Evolutionary conservation across 129 eudicot species (phyloP), one percentile per base, ranked within the genome.

Genomic region (Pseudognaphalium luteoalbum): DNA sequence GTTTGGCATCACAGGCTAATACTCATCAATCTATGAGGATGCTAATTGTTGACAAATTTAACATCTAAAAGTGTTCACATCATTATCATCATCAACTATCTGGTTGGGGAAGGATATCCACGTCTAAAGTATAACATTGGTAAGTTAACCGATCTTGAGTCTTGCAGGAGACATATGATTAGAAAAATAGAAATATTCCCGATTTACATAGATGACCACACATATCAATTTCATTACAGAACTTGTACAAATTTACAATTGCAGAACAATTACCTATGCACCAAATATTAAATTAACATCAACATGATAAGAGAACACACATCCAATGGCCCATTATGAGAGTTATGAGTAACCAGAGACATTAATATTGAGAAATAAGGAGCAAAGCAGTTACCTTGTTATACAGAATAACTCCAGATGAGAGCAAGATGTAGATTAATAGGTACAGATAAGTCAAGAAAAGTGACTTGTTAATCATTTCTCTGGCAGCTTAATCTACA

Each of bases 331-430:
- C 52, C 74, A 22, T 42, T 42, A 78, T 15, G 33, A 51, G 42
- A 60, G 67, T 71, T 39, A 47, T 19, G 8, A 63, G 29, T 32
- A 70, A 68, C 1, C 30, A 79, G 29, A 69, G 78, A 60, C 32
- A 50, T 50, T 68, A 44, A 68, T 34, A 34, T 32, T 63, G 37
- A 80, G 78, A 77, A 9, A 21, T 57, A 6, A 29, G 73, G 66
- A n/a, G 33, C 29, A 64, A 51, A 71, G 25, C 25, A 72, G 34
- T 81, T 86, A 88, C 93, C 87, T 88, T 88, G 80, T 88, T 88
- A 85, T 88, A 88, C 74, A 88, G 71, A 51, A 88, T 88, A 81
- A 88, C 93, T 79, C 93, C 90, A 65, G 93, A 88, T 47, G 93
- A 88, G 63, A 88, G 90, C 81, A 78, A 41, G 22, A 88, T 81